A percentile compares a stretch with the other conserved stretches of the same genome.
These are phyloP conservation scores for Salvia splendens DNA, from an alignment of 257 asterid genomes.

Conservation along the genomic window DNA sequence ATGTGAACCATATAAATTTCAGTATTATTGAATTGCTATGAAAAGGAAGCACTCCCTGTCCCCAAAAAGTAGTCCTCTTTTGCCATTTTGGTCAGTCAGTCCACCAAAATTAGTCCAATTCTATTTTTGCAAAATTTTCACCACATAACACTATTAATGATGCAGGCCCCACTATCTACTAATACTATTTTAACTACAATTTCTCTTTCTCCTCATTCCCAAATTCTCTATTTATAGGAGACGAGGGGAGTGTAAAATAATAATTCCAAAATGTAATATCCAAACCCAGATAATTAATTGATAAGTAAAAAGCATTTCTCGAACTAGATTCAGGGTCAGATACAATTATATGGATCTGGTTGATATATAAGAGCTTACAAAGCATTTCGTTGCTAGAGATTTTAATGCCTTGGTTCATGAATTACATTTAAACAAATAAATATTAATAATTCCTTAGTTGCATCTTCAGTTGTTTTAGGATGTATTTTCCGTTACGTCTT, in stretches of 20 bases:
- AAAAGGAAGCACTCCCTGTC: background rate
- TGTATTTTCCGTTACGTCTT: background rate
- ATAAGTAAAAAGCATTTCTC: background rate
- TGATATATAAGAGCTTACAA: background rate
- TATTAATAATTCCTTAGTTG: background rate
- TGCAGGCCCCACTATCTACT: too few relatives aligned
- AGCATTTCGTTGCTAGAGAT: background rate
- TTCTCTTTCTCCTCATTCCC: too few relatives aligned
- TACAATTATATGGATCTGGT: background rate
- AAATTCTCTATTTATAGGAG: too few relatives aligned
- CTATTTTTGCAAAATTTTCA: too few relatives aligned
- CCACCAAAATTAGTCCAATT: too few relatives aligned
- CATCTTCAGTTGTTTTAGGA: background rate
- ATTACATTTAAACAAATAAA: background rate
- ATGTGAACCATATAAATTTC: background rate
- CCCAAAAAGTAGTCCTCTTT: too few relatives aligned
- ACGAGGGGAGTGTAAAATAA: background rate
- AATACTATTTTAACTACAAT: too few relatives aligned
- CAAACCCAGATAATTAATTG: background rate
- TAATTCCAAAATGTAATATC: background rate
- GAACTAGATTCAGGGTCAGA: background rate
- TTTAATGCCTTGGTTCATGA: constrained; percentile 4
- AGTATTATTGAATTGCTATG: background rate
- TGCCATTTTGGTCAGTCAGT: too few relatives aligned
- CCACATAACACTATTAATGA: too few relatives aligned